Base-by-base conservation (phyloP, 805 yeast genomes). In the Clavispora santaluciae region DNA sequence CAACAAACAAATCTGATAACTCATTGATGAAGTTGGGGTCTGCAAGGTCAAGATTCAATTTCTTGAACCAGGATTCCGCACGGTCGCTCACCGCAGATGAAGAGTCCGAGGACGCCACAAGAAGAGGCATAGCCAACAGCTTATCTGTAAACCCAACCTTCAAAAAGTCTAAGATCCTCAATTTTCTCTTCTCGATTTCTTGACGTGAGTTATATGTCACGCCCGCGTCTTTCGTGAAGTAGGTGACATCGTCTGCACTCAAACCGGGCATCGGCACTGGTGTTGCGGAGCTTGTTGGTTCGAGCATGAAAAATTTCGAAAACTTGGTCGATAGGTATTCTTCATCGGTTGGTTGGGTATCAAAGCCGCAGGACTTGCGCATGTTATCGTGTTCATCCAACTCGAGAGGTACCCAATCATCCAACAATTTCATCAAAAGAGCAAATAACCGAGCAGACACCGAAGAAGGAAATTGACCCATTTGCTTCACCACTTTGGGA, bases 171-270 rank as follows among this genome's bases (percentile, higher is more conserved):
- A 45, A 47, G 12, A 68, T 48, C 5, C 54, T 44, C 2, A 36
- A 39, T 45, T 68, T 69, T 15, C 63, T 56, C 1, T 37, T 39
- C 10, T 43, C 47, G 31, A 86, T 58, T 15, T 74, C 78, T 0
- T 69, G 70, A 5, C 66, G 63, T 1, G 64, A 43, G 39, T 75
- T 75, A 53, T 76, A 80, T 0, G 75, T 59, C 0, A 80, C 75
- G 21, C 90, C 91, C 2, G 91, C 87, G 46, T 76, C 76, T 40
- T 70, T 72, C 0, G 87, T 82, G 50, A 87, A 77, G 50, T 82
- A 86, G 1, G 75, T 57, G 15, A 76, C 72, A 31, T 83, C 88
- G 0, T 56, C 55, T 0, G 68, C 57, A 11, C 81, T 66, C 38
- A 89, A 61, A 0, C 95, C 95, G 0, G 91, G 88, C 42, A 78